phyloP scores from a whole-genome alignment of 495 filamentous ascomycete species.

The Hypoxylon perforatum region DNA sequence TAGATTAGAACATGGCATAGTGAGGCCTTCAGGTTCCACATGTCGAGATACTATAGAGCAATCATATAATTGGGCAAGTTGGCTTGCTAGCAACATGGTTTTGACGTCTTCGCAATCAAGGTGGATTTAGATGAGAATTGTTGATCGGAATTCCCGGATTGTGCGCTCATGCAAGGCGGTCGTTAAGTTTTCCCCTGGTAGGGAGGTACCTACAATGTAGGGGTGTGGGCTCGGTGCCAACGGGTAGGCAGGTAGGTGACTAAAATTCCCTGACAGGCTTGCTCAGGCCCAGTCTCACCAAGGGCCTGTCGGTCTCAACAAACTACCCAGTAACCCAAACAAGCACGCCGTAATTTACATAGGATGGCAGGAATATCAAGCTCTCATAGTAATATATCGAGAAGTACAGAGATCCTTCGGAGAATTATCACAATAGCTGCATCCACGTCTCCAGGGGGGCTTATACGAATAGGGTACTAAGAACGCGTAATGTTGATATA shows the following conservation, averaged over 20 bases:
- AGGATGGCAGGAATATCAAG: conserved; percentile 1
- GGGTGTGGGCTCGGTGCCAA: conserved; percentile 40
- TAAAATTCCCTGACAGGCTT: conserved; percentile 43
- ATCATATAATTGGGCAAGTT: conserved; percentile 24
- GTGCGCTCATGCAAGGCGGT: conserved; percentile 36
- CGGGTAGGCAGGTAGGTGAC: conserved; percentile 25
- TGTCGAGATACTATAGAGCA: conserved; percentile 13
- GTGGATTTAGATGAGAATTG: conserved; percentile 15
- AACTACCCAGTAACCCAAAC: conserved; percentile 36
- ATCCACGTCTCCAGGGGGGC: conserved; percentile 15
- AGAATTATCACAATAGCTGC: conserved; percentile 21
- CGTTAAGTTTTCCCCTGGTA: conserved; percentile 26
- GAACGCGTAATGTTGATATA: conserved; percentile 24
- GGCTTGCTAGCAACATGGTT: conserved; percentile 3
- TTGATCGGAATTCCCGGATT: conserved; percentile 27
- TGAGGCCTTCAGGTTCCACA: conserved; percentile 2
- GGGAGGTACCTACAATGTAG: conserved; percentile 21
- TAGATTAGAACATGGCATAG: conserved; percentile 43
- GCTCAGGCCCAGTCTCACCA: conserved; percentile 44
- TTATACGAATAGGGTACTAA: conserved; percentile 37
- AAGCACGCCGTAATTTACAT: conserved; percentile 24
- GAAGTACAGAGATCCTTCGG: conserved; percentile 2
- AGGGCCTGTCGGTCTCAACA: conserved; percentile 38
- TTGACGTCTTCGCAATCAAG: conserved; percentile 3
- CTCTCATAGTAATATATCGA: background rate